These are phyloP conservation scores for Ceratocystis alfenasii DNA, from an alignment of 2,329 filamentous ascomycete genomes.

Conservation along the genomic window DNA sequence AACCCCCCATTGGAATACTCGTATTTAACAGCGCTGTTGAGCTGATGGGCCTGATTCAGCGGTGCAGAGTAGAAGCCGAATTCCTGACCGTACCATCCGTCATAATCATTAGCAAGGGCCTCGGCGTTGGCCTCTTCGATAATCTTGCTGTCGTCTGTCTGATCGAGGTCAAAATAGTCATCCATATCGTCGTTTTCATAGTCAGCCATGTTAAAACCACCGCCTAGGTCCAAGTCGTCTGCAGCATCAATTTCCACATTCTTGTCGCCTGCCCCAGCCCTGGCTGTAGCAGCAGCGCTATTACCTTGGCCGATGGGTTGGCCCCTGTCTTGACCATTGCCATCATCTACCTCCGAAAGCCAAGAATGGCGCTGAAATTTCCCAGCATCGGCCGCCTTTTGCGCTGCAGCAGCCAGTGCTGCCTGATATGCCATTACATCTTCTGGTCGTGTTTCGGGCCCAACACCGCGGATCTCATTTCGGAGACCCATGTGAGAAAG, in stretches of 20 bases:
- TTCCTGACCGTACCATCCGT: slow-evolving; percentile 90
- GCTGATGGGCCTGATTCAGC: slow-evolving; percentile 33
- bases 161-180: slow-evolving; percentile 54
- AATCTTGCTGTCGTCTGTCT: slow-evolving; percentile 74
- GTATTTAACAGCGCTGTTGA: slow-evolving; percentile 35
- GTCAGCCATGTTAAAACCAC: slow-evolving; percentile 30
- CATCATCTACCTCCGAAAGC: slow-evolving; percentile 28
- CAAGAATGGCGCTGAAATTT: slow-evolving; percentile 55
- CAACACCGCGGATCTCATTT: slow-evolving; percentile 18
- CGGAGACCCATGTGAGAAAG: not conserved
- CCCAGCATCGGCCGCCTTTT: slow-evolving; percentile 61
- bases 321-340: slow-evolving; percentile 15
- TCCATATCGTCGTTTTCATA: slow-evolving; percentile 42
- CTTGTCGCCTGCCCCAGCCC: slow-evolving; percentile 8
- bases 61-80: slow-evolving; percentile 84
- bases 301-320: too few relatives aligned
- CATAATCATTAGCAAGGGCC: slow-evolving; percentile 78
- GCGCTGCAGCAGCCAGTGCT: slow-evolving; percentile 70
- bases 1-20: slow-evolving; percentile 73
- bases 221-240: slow-evolving; percentile 35
- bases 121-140: slow-evolving; percentile 93
- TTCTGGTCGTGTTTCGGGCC: slow-evolving; percentile 22
- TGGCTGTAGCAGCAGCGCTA: slow-evolving; percentile 7
- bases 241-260: slow-evolving; percentile 18
- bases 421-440: slow-evolving; percentile 61